phyloP scores from a whole-genome alignment of 192 early-diverging fungal species.

The Glomus cerebriforme region DNA sequence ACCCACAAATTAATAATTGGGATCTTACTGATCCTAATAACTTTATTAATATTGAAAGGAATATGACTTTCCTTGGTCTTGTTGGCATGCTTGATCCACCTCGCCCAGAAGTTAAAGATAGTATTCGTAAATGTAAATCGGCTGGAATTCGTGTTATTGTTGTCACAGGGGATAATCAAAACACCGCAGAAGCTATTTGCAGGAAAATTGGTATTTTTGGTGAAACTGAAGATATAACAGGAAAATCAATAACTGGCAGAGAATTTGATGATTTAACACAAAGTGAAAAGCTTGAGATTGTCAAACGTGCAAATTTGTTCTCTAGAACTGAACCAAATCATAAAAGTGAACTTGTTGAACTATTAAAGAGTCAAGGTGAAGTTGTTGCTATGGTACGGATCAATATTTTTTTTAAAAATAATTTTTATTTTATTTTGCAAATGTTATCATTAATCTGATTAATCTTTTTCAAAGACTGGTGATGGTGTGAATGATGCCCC shows the following conservation, averaged over 20 bases:
- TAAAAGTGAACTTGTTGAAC: slow-evolving; percentile 92
- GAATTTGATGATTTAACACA: slow-evolving; percentile 89
- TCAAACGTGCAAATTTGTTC: slow-evolving; percentile 80
- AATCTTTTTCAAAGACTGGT: slow-evolving; percentile 62
- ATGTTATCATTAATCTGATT: not conserved
- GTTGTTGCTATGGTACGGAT: slow-evolving; percentile 81
- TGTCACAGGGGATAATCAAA: slow-evolving; percentile 97
- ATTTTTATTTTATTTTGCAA: not conserved
- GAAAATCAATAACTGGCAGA: slow-evolving; percentile 85
- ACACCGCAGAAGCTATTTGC: slow-evolving; percentile 96
- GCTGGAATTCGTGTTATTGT: slow-evolving; percentile 99
- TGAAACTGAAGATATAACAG: slow-evolving; percentile 60
- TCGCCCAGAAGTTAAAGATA: slow-evolving; percentile 81
- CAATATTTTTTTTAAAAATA: not conserved
- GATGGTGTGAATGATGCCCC: slow-evolving; percentile 99
- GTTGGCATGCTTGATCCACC: slow-evolving; percentile 99
- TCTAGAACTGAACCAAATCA: slow-evolving; percentile 95
- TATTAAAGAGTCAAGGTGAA: slow-evolving; percentile 80
- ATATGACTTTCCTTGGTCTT: slow-evolving; percentile 93
- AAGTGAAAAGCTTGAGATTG: slow-evolving; percentile 71
- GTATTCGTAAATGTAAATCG: slow-evolving; percentile 83
- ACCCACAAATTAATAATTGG: slow-evolving; percentile 41
- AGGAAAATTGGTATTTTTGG: slow-evolving; percentile 92
- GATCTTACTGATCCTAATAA: slow-evolving; percentile 61
- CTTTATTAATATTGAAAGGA: slow-evolving; percentile 74